Conservation (phyloP, 805 yeast genomes). For the Candida lessepsii region DNA sequence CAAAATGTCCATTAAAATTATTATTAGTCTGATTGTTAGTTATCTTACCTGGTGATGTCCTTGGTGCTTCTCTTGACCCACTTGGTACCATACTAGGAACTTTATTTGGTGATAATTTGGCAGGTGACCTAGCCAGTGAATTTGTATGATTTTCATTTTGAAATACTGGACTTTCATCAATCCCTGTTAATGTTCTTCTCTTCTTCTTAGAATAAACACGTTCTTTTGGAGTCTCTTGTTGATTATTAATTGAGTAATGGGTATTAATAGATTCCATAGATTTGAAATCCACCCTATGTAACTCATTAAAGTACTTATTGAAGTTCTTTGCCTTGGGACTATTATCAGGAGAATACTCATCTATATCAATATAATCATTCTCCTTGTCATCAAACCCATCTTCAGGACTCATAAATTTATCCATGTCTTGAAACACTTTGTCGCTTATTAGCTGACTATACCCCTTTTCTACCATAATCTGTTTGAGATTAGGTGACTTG, state of each 20-base stretch:
- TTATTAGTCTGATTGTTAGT: too few relatives aligned
- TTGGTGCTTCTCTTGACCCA: too few relatives aligned
- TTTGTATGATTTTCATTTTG: not conserved
- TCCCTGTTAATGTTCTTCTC: constrained; percentile 42
- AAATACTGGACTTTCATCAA: constrained; percentile 29
- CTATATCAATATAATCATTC: constrained; percentile 15
- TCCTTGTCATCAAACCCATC: constrained; percentile 1
- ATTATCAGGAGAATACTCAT: constrained; percentile 8
- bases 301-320: constrained; percentile 7
- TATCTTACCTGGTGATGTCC: too few relatives aligned
- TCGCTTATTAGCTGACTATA: constrained; percentile 48
- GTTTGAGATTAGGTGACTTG: constrained; percentile 27
- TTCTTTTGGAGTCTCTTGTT: not conserved
- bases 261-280: constrained; percentile 50
- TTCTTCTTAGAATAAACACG: constrained; percentile 12
- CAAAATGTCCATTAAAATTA: too few relatives aligned
- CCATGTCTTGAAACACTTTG: constrained; percentile 46
- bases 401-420: constrained; percentile 17
- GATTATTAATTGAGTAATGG: constrained; percentile 41
- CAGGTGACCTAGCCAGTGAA: not conserved
- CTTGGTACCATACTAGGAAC: not conserved
- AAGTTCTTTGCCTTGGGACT: constrained; percentile 1
- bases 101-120: constrained; percentile 8
- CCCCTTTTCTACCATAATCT: constrained; percentile 41
- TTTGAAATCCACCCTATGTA: constrained; percentile 34